Base-by-base conservation (phyloP, 75 land plant genomes). In the Larix kaempferi region DNA sequence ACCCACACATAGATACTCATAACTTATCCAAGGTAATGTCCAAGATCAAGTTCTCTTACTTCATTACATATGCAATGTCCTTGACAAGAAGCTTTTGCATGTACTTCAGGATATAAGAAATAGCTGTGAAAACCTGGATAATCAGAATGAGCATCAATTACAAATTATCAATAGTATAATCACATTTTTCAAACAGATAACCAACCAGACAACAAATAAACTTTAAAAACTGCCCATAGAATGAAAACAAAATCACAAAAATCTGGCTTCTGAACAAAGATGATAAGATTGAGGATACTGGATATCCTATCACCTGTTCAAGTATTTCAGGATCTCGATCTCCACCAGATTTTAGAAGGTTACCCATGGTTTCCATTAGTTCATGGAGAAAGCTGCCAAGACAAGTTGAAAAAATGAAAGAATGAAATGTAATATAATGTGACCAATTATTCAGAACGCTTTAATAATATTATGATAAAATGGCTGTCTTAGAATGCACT, bases 301-400 rank as follows among this genome's bases (percentile, higher is more conserved):
- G n/a, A n/a, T n/a, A n/a, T n/a, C n/a, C n/a, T n/a, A 44, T 56
- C 23, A 94, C 99, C 93, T 94, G 95, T 66, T 96, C 99, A 73
- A 97, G 78, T 8, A 88, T 80, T 27, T 86, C 99, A 39, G 99
- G 91, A 21, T 97, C 98, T 64, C 82, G 88, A 76, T 94, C 95
- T 41, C 89, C 99, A 78, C 99, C 99, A 77, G 73, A 77, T 84
- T 87, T 57, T 14, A 97, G 89, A 16, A 97, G 88, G 61, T 63
- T 82, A 0, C 67, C 74, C 27, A 83, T 66, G 49, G 87, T 69
- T 78, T 87, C 86, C 26, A 78, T 65, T 49, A 97, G 74, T 56
- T 80, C 78, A 11, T 76, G 86, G 37, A 97, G 52, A 74, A 89
- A 97, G 0, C 95, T 92, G 89, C 78, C 77, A 57, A 57, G 57